These are phyloP conservation scores for Allantophomopsis cytisporea DNA, from an alignment of 2,329 filamentous ascomycete species.

Conservation along the genomic window DNA sequence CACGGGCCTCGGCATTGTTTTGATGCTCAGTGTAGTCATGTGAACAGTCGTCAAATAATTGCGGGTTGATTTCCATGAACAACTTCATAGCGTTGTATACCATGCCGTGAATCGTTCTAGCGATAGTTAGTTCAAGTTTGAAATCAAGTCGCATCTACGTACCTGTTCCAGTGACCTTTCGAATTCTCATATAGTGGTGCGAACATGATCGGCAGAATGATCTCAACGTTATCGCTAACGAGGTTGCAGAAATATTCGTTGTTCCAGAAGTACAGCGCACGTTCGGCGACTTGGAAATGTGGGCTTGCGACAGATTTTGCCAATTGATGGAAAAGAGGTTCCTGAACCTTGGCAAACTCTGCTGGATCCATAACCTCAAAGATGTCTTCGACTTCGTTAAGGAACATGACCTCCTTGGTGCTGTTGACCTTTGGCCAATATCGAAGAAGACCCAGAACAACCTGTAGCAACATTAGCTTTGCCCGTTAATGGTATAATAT, in stretches of 20 bases:
- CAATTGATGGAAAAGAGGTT: constrained; percentile 91
- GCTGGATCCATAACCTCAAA: constrained; percentile 99
- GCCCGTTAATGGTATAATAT: not conserved
- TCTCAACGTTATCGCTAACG: constrained; percentile 96
- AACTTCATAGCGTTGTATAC: constrained; percentile 99
- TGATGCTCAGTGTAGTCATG: constrained; percentile 96
- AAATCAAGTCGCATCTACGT: constrained; percentile 18
- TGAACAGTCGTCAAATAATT: constrained; percentile 96
- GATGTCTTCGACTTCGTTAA: constrained; percentile 98
- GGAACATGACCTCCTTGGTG: constrained; percentile 99
- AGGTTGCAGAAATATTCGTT: constrained; percentile 99
- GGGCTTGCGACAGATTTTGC: constrained; percentile 97
- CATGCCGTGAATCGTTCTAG: constrained; percentile 96
- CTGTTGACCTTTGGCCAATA: constrained; percentile 99
- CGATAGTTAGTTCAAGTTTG: constrained; percentile 18
- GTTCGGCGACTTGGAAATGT: constrained; percentile 96
- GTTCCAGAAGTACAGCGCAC: constrained; percentile 99
- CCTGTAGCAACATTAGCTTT: constrained; percentile 30
- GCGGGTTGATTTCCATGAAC: constrained; percentile 99
- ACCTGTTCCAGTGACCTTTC: constrained; percentile 99
- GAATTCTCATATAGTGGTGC: constrained; percentile 96
- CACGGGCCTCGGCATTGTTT: constrained; percentile 76
- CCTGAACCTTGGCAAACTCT: constrained; percentile 97
- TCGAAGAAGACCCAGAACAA: constrained; percentile 83
- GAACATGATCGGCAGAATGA: constrained; percentile 98